Evolutionary conservation across 1,139 yeast genomes (phyloP).

Genomic region (Lodderomyces theae): DNA sequence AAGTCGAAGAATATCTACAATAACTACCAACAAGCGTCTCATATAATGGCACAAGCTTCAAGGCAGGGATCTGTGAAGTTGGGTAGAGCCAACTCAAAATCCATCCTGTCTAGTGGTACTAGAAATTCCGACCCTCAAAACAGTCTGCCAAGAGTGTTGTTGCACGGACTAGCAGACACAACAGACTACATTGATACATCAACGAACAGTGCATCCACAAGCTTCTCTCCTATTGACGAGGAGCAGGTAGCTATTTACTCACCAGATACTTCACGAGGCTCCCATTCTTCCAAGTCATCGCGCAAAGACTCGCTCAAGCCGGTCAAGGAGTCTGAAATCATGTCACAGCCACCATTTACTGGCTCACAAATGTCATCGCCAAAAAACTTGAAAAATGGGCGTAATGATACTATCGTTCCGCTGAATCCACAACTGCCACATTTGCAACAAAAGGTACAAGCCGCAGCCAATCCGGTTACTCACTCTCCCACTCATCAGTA

Average conservation of each 20-base stretch:
- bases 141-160: neutral
- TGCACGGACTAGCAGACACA: neutral
- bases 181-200: neutral
- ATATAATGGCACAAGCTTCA: conserved; percentile 3
- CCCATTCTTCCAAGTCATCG: conserved; percentile 1
- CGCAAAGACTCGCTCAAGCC: neutral
- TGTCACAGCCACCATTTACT: neutral
- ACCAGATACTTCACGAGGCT: conserved; percentile 9
- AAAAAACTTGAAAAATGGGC: neutral
- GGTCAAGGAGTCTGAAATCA: neutral
- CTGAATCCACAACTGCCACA: neutral
- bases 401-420: neutral
- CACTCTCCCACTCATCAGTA: neutral
- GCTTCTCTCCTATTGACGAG: neutral
- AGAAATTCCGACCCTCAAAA: neutral
- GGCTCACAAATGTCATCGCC: neutral
- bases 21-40: conserved; percentile 20
- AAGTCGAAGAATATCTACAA: conserved; percentile 21
- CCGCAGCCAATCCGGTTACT: neutral
- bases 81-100: conserved; percentile 2
- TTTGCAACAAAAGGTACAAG: neutral
- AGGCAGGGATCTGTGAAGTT: conserved; percentile 3
- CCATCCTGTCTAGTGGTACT: neutral
- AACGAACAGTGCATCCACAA: neutral
- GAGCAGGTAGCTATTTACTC: neutral